A percentile compares a stretch with the other conserved stretches of the same genome.
Evolutionary conservation across 495 filamentous ascomycete genomes (phyloP).

Genomic region (Viridothelium virens): DNA sequence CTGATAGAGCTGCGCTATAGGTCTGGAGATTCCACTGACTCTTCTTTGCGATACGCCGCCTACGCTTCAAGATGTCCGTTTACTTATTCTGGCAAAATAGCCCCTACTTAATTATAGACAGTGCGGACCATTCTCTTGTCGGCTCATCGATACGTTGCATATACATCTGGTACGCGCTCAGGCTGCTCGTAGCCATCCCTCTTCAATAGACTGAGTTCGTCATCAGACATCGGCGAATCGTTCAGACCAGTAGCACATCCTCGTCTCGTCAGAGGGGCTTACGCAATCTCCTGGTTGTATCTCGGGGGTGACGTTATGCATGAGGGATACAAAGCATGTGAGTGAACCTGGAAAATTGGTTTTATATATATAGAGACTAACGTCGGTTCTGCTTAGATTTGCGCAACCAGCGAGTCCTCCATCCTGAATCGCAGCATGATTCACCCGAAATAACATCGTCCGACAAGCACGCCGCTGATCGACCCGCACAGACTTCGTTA

Average conservation of each 20-base stretch:
- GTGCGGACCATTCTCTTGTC: slow-evolving; percentile 75
- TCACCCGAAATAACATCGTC: not conserved
- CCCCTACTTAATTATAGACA: not conserved
- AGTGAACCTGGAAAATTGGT: not conserved
- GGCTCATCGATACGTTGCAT: slow-evolving; percentile 93
- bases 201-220: not conserved
- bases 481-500: not conserved
- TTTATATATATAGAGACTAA: not conserved
- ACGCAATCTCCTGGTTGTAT: slow-evolving; percentile 89
- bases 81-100: not conserved
- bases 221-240: slow-evolving; percentile 81
- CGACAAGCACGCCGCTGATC: not conserved
- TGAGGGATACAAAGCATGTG: slow-evolving; percentile 90
- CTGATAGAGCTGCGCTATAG: slow-evolving; percentile 37
- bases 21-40: slow-evolving; percentile 72
- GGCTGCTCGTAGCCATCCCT: not conserved
- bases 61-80: slow-evolving; percentile 68
- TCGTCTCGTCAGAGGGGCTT: slow-evolving; percentile 68
- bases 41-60: slow-evolving; percentile 80
- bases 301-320: slow-evolving; percentile 82
- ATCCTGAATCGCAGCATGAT: slow-evolving; percentile 36
- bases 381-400: slow-evolving; percentile 37
- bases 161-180: slow-evolving; percentile 52
- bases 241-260: slow-evolving; percentile 92
- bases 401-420: slow-evolving; percentile 58